These are phyloP conservation scores for Coriolopsis trogii DNA, from an alignment of 1,284 basidiomycete genomes.

Conservation along the genomic window DNA sequence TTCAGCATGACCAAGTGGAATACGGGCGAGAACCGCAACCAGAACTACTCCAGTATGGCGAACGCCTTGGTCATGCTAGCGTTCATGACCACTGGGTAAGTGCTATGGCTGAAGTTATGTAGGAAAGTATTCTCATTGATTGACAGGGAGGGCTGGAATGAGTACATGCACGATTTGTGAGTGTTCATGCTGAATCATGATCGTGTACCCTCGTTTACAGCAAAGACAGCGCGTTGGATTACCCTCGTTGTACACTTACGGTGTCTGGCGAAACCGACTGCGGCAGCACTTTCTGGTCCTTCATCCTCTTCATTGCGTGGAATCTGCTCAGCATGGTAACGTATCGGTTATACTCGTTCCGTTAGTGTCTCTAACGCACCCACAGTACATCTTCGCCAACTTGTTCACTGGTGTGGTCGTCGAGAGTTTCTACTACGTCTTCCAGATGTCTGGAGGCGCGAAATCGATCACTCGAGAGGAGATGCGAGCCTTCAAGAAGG, in stretches of 20 bases:
- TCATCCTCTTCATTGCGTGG: slow-evolving; percentile 92
- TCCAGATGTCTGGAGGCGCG: slow-evolving; percentile 84
- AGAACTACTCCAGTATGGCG: slow-evolving; percentile 85
- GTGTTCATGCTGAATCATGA: slow-evolving; percentile 33
- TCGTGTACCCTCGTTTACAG: slow-evolving; percentile 2
- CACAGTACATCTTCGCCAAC: slow-evolving; percentile 92
- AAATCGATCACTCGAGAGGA: slow-evolving; percentile 87
- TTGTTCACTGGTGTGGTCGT: slow-evolving; percentile 97
- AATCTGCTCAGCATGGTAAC: slow-evolving; percentile 95
- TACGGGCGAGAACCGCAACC: slow-evolving; percentile 67
- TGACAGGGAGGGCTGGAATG: slow-evolving; percentile 88
- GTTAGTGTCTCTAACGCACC: neutral
- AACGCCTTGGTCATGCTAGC: slow-evolving; percentile 86
- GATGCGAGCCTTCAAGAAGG: slow-evolving; percentile 92
- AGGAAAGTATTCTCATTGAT: neutral
- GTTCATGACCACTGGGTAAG: slow-evolving; percentile 76
- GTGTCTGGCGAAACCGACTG: slow-evolving; percentile 77
- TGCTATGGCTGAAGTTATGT: slow-evolving; percentile 2
- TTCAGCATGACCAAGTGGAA: slow-evolving; percentile 94
- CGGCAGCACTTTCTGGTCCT: slow-evolving; percentile 86
- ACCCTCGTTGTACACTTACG: slow-evolving; percentile 84
- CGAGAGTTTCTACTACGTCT: slow-evolving; percentile 96
- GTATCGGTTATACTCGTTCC: slow-evolving; percentile 8
- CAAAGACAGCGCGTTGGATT: slow-evolving; percentile 62
- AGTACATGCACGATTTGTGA: slow-evolving; percentile 94